Conservation (phyloP, 2,329 filamentous ascomycete genomes). For the Penicillium freii region DNA sequence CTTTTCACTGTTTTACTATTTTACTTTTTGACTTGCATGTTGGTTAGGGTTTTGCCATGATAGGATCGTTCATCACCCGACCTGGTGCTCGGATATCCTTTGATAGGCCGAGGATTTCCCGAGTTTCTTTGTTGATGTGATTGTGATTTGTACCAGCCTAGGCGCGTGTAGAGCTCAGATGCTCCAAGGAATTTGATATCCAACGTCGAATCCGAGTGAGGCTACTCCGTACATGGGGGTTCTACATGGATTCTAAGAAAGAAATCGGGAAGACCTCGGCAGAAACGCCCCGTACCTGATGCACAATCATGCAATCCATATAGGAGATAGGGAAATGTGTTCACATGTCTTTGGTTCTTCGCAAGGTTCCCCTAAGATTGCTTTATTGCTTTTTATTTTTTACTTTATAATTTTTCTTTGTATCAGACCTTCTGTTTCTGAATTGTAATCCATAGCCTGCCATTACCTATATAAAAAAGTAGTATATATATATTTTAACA, state of each 20-base stretch:
- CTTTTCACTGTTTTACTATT: not conserved
- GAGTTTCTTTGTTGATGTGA: not conserved
- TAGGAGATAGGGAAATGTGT: not conserved
- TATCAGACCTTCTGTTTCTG: not conserved
- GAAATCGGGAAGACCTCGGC: not conserved
- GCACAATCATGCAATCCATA: not conserved
- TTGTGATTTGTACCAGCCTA: not conserved
- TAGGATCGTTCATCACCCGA: not conserved
- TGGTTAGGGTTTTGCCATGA: not conserved
- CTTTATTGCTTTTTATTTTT: not conserved
- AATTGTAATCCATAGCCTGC: not conserved
- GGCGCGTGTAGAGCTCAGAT: not conserved
- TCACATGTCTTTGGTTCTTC: not conserved
- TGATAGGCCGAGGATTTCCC: not conserved
- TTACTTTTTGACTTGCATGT: not conserved
- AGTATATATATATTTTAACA: not conserved
- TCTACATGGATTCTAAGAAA: not conserved
- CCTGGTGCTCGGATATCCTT: constrained; percentile 3
- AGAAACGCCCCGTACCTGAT: not conserved
- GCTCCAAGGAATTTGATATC: not conserved
- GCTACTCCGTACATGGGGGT: not conserved
- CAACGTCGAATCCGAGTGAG: not conserved
- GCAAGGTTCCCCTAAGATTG: not conserved
- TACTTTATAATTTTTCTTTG: not conserved
- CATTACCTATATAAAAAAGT: not conserved